Base-by-base conservation (phyloP, 345 rosid genomes). In the Aegle marmelos region DNA sequence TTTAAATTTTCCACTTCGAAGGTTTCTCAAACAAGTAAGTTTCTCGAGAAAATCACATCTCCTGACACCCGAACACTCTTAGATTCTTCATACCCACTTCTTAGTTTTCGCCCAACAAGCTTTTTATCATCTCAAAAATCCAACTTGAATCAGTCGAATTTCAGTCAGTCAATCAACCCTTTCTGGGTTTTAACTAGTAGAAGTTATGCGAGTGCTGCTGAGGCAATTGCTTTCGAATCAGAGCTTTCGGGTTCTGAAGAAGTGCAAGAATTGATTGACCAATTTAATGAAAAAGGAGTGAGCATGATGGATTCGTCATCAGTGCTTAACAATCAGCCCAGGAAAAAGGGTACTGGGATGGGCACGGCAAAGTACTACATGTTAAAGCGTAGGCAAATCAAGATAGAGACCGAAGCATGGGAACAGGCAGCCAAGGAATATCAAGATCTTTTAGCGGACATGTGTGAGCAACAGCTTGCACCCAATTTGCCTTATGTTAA, bases 401-500 rank as follows among this genome's bases (percentile, higher is more conserved):
- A 90, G 83, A 82, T 89, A 72, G 99, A 96, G 97, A 96, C 98
- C 0, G 95, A 96, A 81, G 98, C 95, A 9, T 96, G 99, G 98
- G 95, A 90, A 56, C 87, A 78, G 74, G 97, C 98, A 2, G 94
- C 99, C 1, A 88, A 82, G 82, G 99, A 96, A 85, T 96, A 93
- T 64, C 88, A 87, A 69, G 98, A 96, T 82, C 79, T 92, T 78
- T 81, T 96, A n/a, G 57, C 50, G 54, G 98, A 94, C 75, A 96
- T 96, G 97, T 96, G 99, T 58, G 89, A 90, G 89, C 95, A 96
- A 81, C 94, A 94, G 86, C 92, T 96, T 53, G 98, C 99, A 24
- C 99, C 99, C 1, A 96, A 91, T 81, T 82, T 96, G 81, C 99
- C 99, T 74, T 92, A 88, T 74, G 78, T 94, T 22, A 96, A 96